phyloP scores from a whole-genome alignment of 352 stramenopile genomes.

The Aphanomyces invadans region DNA sequence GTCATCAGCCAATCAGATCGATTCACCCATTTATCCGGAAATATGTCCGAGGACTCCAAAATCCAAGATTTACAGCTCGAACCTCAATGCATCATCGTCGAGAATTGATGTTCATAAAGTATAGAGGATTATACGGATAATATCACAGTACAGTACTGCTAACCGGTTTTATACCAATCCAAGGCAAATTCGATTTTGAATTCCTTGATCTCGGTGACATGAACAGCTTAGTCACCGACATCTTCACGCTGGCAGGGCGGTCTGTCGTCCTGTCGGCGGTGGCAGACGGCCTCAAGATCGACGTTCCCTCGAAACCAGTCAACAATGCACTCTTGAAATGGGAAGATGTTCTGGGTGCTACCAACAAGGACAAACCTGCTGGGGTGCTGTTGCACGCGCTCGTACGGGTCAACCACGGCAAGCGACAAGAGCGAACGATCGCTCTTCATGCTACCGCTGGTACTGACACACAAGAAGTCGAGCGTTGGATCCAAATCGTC shows the following conservation, averaged over 20 bases:
- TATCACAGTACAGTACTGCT: background rate
- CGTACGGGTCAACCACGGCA: conserved; percentile 6
- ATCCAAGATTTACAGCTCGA: background rate
- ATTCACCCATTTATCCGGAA: no score
- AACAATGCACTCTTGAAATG: background rate
- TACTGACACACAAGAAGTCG: conserved; percentile 4
- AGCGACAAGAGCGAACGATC: background rate
- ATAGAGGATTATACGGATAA: background rate
- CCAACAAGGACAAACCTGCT: background rate
- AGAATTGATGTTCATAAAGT: background rate
- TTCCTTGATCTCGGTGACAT: background rate
- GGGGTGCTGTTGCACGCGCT: conserved; percentile 6
- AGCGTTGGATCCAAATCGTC: conserved; percentile 21
- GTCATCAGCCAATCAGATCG: no score
- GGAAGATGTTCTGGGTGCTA: conserved; percentile 18
- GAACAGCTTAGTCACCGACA: background rate
- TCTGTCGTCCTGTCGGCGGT: background rate
- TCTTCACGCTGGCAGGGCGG: background rate
- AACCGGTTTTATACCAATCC: background rate
- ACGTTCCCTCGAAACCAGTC: background rate
- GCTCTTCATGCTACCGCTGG: background rate
- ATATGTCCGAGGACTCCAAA: no score
- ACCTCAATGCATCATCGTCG: no score
- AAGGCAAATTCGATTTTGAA: background rate
- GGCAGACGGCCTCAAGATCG: conserved; percentile 2